Conservation (phyloP, 2,329 filamentous ascomycete species). For the Myotisia sp. region DNA sequence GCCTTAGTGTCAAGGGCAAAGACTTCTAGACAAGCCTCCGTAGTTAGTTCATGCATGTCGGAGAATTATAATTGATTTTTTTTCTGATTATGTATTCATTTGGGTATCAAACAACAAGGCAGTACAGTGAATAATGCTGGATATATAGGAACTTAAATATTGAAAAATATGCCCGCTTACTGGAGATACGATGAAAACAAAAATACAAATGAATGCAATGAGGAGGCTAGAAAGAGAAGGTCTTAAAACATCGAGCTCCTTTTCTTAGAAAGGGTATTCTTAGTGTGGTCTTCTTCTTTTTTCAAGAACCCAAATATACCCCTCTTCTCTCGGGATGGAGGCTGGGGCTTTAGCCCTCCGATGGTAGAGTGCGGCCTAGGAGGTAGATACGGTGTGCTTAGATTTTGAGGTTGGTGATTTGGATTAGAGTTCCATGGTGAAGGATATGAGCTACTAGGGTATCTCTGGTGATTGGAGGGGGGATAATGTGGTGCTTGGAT, state of each 20-base stretch:
- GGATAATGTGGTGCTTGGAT: slow-evolving; percentile 1
- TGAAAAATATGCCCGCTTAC: too few relatives aligned
- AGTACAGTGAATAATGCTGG: too few relatives aligned
- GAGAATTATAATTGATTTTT: too few relatives aligned
- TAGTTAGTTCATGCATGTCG: too few relatives aligned
- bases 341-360: slow-evolving; percentile 2
- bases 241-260: slow-evolving; percentile 31
- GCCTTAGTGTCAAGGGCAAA: too few relatives aligned
- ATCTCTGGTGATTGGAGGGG: neutral
- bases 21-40: too few relatives aligned
- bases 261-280: slow-evolving; percentile 29
- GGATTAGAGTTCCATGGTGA: too few relatives aligned
- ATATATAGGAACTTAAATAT: too few relatives aligned
- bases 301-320: slow-evolving; percentile 33
- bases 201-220: neutral
- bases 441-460: too few relatives aligned
- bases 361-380: neutral
- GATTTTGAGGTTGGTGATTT: too few relatives aligned
- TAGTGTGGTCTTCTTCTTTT: slow-evolving; percentile 15
- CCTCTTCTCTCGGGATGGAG: slow-evolving; percentile 26
- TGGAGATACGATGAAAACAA: neutral
- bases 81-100: too few relatives aligned
- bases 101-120: slow-evolving; percentile 5
- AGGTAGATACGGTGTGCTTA: too few relatives aligned
- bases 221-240: neutral